Conservation (phyloP, 805 yeast genomes). For the Maudiozyma bulderi region DNA sequence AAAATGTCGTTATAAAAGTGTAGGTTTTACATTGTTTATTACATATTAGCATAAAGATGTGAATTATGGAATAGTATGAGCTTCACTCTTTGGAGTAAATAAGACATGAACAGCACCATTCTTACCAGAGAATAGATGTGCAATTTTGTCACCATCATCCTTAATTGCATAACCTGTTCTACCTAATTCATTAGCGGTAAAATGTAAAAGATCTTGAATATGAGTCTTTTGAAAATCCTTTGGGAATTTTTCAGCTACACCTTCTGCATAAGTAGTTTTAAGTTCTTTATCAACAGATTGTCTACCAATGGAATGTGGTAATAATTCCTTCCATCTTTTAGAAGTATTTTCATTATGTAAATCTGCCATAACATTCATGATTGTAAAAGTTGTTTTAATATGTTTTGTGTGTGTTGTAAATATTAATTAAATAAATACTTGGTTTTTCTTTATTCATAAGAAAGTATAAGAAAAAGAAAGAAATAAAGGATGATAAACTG, state of each 20-base stretch:
- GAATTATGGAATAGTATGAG: conserved; percentile 8
- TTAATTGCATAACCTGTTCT: conserved; percentile 17
- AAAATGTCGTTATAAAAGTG: too few relatives aligned
- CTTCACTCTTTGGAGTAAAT: conserved; percentile 8
- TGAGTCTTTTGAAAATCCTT: conserved; percentile 11
- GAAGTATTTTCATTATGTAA: neutral
- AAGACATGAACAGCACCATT: conserved; percentile 12
- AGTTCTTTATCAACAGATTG: conserved; percentile 22
- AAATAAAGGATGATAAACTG: too few relatives aligned
- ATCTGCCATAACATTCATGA: neutral
- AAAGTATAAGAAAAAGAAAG: too few relatives aligned
- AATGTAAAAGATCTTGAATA: conserved; percentile 16
- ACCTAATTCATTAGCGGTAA: conserved; percentile 17
- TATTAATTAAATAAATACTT: neutral
- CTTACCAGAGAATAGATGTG: conserved; percentile 16
- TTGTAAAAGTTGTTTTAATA: neutral
- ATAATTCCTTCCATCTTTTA: neutral
- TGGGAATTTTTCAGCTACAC: conserved; percentile 15
- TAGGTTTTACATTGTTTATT: too few relatives aligned
- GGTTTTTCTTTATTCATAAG: too few relatives aligned
- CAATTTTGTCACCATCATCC: conserved; percentile 14
- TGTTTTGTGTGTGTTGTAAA: neutral
- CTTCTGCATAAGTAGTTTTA: conserved; percentile 21
- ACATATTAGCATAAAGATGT: neutral
- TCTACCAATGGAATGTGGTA: conserved; percentile 22